phyloP scores from a whole-genome alignment of 441 rosid genomes.

The Dalechampia spathulata region DNA sequence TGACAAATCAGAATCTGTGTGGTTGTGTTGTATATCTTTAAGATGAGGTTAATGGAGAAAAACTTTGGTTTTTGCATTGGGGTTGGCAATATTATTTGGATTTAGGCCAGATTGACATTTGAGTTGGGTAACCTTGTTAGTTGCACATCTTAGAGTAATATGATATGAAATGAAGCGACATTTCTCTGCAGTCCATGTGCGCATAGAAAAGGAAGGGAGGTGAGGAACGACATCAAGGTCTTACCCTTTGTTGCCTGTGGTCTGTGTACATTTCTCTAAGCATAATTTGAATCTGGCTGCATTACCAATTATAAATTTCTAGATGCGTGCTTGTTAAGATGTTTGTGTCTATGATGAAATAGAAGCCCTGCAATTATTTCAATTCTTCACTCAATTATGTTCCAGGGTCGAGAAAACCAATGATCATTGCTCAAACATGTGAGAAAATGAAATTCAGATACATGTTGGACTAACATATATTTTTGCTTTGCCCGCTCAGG shows the following conservation, averaged over 20 bases:
- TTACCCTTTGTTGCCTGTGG: neutral
- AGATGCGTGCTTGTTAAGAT: neutral
- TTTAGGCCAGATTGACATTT: neutral
- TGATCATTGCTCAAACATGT: neutral
- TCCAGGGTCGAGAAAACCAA: neutral
- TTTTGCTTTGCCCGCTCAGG: conserved; percentile 19
- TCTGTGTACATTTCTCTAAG: neutral
- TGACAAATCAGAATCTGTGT: neutral
- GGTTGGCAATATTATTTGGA: neutral
- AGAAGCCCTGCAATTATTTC: neutral
- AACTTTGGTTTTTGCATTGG: neutral
- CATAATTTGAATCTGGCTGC: neutral
- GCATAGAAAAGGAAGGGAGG: neutral
- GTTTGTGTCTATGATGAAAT: neutral
- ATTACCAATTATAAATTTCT: neutral
- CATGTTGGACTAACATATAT: neutral
- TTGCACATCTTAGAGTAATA: neutral
- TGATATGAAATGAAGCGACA: neutral
- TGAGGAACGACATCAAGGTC: neutral
- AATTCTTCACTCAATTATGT: neutral
- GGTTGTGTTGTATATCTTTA: neutral
- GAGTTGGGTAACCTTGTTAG: neutral
- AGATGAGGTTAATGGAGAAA: neutral
- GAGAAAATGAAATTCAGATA: neutral
- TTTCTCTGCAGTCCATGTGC: neutral